Base-by-base conservation (phyloP, 169 alveolate genomes). In the Eimeria falciformis region DNA sequence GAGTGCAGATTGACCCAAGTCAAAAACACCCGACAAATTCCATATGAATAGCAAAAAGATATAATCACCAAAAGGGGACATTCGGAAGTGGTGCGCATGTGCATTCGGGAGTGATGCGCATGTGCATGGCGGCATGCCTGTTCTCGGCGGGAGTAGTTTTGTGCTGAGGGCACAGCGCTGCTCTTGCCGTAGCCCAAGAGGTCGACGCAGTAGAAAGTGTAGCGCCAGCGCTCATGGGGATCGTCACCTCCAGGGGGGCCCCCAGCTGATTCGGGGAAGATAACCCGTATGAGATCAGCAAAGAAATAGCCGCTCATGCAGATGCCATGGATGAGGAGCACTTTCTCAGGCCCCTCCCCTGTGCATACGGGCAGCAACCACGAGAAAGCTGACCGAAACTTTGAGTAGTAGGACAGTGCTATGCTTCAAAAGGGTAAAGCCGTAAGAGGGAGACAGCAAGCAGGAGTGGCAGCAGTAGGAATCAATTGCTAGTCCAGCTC, bases 251-350 rank as follows among this genome's bases (percentile, higher is more conserved):
- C 25, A 7, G 65, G 68, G 68, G 68, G 47, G 25, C 66, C 66
- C 85, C 85, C 25, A 27, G 12, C 56, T 5, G 53, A 17, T 1
- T 53, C 56, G n/a, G 88, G 73, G 37, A 53, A 50, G 53, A 79
- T 29, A 6, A 33, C 75, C 40, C 88, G 88, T 17, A 87, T 46
- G 50, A 86, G 77, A 23, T 86, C 92, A 18, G 92, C 81, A 37
- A 86, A 86, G 62, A 86, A 86, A 23, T 75, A 68, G 46, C 92
- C 86, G 77, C 92, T 86, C 92, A 86, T 86, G 62, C 92, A 86
- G 27, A 86, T 86, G 77, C 92, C 92, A 75, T 86, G 92, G 12
- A 86, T 86, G 14, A 86, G 77, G 12, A 86, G 40, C 33, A 86
- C 92, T 17, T 55, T 50, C 62, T 86, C 92, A n/a, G 92, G 92